Base-by-base conservation (phyloP, 805 yeast species). In the Metschnikowia proteae region DNA sequence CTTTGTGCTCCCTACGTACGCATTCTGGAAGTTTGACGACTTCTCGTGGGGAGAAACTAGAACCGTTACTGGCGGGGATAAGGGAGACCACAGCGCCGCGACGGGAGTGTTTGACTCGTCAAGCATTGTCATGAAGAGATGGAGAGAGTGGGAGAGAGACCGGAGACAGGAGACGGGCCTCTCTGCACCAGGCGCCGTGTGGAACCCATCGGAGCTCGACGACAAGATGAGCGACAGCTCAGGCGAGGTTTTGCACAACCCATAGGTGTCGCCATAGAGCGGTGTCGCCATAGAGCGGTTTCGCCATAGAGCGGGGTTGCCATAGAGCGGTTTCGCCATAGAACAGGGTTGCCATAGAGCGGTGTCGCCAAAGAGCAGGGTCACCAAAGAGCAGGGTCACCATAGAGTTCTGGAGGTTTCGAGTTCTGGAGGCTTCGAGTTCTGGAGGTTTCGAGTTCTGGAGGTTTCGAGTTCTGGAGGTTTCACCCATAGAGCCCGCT, bases 11-110 rank as follows among this genome's bases (percentile, higher is more conserved):
- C 97, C 97, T 2, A 62, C 82, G 9, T 89, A 91, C 66, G 86
- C 97, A 0, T 90, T 76, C 65, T 91, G 97, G 97, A 89, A 89
- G 62, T 89, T 90, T 68, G 97, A 91, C 67, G 96, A 91, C 64
- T 91, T 91, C 68, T 82, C 90, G 64, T 91, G 97, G 97, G 97
- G 97, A 62, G 96, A 88, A 51, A 91, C 97, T 2, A 78, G 96
- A 73, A 78, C 83, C n/a, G 81, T 89, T 43, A 78, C 79, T 26
- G 89, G 81, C 8, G 88, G 80, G 37, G 82, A 75, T 58, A 81
- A 83, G 58, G 81, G 78, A 23, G 81, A 74, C 13, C 94, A 88
- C 62, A 86, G 81, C 39, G 86, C 75, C 25, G 75, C 58, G 23
- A 86, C 80, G 38, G 98, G 97, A 58, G 84, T 83, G 53, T 94